Conservation (phyloP, 495 filamentous ascomycete genomes). For the Podospora pseudocomata region DNA sequence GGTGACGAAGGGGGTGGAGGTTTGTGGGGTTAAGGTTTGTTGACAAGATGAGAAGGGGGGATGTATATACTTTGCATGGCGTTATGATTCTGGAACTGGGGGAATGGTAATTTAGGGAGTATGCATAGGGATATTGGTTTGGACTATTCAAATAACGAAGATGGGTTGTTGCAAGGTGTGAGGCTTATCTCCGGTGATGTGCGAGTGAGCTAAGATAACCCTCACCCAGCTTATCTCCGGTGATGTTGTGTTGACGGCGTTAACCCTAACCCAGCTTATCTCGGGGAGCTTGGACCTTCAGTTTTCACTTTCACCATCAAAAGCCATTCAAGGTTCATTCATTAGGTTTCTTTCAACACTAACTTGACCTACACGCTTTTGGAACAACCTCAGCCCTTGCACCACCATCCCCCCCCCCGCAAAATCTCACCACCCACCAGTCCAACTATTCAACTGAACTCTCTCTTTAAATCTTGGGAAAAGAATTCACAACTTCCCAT, state of each 20-base stretch:
- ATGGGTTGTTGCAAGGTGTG: background rate
- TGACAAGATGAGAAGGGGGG: conserved; percentile 28
- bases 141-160: background rate
- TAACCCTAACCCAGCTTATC: no score
- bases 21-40: conserved; percentile 78
- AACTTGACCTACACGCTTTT: no score
- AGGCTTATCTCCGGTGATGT: background rate
- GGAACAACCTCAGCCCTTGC: no score
- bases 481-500: background rate
- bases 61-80: background rate
- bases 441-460: no score
- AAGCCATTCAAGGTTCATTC: background rate
- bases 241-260: no score
- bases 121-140: conserved; percentile 1
- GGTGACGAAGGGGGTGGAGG: conserved; percentile 67
- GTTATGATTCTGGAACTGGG: background rate
- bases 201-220: background rate
- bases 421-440: no score
- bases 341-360: no score
- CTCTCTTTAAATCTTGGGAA: no score
- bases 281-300: no score
- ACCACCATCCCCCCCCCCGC: no score
- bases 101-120: background rate
- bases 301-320: background rate
- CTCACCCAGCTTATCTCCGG: background rate